Base-by-base conservation (phyloP, 257 asterid species). In the Craterostigma plantagineum region DNA sequence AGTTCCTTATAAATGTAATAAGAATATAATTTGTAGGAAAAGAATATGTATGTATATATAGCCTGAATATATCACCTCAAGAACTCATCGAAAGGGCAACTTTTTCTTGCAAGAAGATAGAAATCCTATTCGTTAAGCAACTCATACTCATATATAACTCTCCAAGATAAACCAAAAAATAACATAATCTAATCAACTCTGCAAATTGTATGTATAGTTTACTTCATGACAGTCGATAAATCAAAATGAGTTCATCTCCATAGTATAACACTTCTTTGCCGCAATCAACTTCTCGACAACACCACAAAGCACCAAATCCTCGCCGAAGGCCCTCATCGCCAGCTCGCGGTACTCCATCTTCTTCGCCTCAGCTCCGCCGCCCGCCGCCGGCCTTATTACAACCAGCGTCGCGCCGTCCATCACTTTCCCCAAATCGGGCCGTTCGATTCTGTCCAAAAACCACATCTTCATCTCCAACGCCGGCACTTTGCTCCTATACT, bases 161-260 rank as follows among this genome's bases (percentile, higher is more conserved):
- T n/a, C n/a, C n/a, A n/a, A n/a, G n/a, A n/a, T n/a, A n/a, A n/a
- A n/a, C n/a, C 30, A 2, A 23, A 23, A 23, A 23, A 23, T 2
- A 23, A 23, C 30, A 6, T 23, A 23, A 23, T 23, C 4, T n/a
- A n/a, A n/a, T n/a, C n/a, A n/a, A n/a, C n/a, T n/a, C n/a, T n/a
- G n/a, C n/a, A n/a, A n/a, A n/a, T n/a, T n/a, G n/a, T n/a, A n/a
- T n/a, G n/a, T n/a, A n/a, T n/a, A n/a, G n/a, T n/a, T n/a, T n/a
- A n/a, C n/a, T n/a, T n/a, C n/a, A n/a, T n/a, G n/a, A n/a, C n/a
- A n/a, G n/a, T n/a, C n/a, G n/a, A n/a, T n/a, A n/a, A n/a, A n/a
- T 74, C 71, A 78, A 65, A 75, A 81, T 3, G 87, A 66, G 53
- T 70, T 78, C 75, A 78, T 82, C 51, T 82, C 92, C 65, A 66